phyloP scores from a whole-genome alignment of 169 alveolate species.

The Eimeria necatrix region DNA sequence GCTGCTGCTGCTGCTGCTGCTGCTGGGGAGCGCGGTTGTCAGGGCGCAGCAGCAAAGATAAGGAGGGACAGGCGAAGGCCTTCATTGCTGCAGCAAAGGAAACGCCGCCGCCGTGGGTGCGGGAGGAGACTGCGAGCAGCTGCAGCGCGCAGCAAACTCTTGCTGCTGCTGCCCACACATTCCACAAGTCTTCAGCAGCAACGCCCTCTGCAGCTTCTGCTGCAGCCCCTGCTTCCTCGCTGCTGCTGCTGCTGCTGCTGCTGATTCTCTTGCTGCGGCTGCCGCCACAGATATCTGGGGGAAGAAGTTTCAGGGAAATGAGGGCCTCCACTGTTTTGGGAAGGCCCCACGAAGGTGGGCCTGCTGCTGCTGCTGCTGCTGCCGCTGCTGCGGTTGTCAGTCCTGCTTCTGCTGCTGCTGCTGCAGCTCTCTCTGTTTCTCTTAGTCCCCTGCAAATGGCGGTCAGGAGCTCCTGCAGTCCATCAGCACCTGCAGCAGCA shows the following conservation, averaged over 20 bases:
- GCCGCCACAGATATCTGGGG: background rate
- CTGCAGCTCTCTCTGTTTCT: background rate
- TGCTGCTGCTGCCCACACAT: constrained; percentile 39
- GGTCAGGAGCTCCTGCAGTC: background rate
- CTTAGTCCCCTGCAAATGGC: background rate
- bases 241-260: no score
- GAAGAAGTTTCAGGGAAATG: background rate
- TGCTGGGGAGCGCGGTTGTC: background rate
- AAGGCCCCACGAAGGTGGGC: background rate
- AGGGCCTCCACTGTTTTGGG: background rate
- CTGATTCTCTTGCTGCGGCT: no score
- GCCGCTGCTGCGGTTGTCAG: background rate
- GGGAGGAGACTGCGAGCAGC: constrained; percentile 8
- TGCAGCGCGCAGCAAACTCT: background rate
- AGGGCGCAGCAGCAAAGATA: background rate
- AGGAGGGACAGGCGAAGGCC: constrained; percentile 16
- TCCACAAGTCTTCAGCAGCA: background rate
- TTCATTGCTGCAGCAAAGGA: background rate
- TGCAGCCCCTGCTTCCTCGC: background rate
- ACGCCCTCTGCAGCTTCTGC: background rate
- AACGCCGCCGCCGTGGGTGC: constrained; percentile 18
- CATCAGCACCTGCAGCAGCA: constrained; percentile 36
- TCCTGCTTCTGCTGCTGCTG: constrained; percentile 25
- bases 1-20: background rate
- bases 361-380: constrained; percentile 2